Evolutionary conservation across 768 basidiomycete species (phyloP), one percentile per base, ranked within the genome.

Genomic region (Cystofilobasidium ferigula): DNA sequence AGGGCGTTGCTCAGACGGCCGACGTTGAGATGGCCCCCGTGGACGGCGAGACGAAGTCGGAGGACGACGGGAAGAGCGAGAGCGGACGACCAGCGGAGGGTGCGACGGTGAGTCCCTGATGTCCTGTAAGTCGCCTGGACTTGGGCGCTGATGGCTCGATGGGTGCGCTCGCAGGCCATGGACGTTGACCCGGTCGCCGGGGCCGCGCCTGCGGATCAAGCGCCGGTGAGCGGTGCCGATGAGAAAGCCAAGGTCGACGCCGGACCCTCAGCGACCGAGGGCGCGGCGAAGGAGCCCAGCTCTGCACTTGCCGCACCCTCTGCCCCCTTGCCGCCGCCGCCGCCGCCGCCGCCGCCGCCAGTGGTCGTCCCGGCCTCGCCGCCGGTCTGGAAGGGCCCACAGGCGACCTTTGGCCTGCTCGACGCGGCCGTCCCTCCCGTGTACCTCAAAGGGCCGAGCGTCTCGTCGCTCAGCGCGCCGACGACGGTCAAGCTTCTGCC

Each of bases 401-500:
- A 38, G 14, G 40, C 59, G 26, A 8, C 51, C n/a, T 45, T 67
- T 54, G 60, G 58, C 16, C 24, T 53, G 13, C 51, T 67, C 34
- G 65, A 62, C n/a, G n/a, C 59, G 16, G 22, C 28, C 30, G 7
- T 67, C 5, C 65, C 65, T 18, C 65, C 65, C 3, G 59, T 67
- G 53, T 47, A 22, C 30, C 60, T 67, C 32, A 43, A 38, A 0
- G 65, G 60, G 1, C 45, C 69, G 4, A 51, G 69, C 0, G 69
- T 71, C 20, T 59, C 72, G 0, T 18, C 69, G 1, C 53, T 67
- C 26, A 42, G 63, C 3, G 22, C 61, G 32, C 65, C 60, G 38
- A 54, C 71, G 22, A n/a, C 47, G 32, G 66, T 73, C 67, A 71
- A 70, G 34, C 67, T 71, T 2, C 69, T 74, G 24, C 56, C 71